phyloP scores from a whole-genome alignment of 2,329 filamentous ascomycete genomes.

The Epichloe sp. region DNA sequence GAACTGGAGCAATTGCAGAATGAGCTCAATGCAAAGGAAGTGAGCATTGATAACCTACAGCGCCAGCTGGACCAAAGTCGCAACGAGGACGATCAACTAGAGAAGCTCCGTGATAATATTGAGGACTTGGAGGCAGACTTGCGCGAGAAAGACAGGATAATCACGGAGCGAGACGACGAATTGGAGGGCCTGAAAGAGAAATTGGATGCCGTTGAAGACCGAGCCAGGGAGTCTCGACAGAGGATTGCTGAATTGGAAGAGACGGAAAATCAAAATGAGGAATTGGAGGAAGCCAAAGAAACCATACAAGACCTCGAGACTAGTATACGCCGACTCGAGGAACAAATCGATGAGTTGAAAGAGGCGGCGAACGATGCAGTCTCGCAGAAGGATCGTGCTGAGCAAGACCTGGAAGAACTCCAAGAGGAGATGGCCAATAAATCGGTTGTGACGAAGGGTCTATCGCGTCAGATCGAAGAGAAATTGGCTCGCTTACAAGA shows the following conservation, averaged over 20 bases:
- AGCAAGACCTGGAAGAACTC: conserved; percentile 49
- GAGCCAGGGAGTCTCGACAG: conserved; percentile 44
- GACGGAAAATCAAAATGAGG: conserved; percentile 36
- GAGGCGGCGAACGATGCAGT: conserved; percentile 40
- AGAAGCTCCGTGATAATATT: conserved; percentile 59
- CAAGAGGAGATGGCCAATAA: conserved; percentile 71
- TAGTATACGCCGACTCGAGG: conserved; percentile 38
- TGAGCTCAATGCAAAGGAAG: conserved; percentile 43
- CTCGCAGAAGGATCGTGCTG: conserved; percentile 41
- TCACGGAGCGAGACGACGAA: conserved; percentile 65
- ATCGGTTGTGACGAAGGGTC: conserved; percentile 60
- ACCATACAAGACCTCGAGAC: conserved; percentile 46
- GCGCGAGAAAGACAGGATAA: conserved; percentile 58
- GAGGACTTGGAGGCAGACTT: conserved; percentile 64
- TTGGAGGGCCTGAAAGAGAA: conserved; percentile 51
- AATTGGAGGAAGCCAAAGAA: conserved; percentile 42
- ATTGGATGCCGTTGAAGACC: conserved; percentile 40
- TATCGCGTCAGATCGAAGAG: conserved; percentile 63
- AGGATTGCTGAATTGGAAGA: conserved; percentile 43
- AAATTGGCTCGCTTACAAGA: conserved; percentile 52
- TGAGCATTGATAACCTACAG: conserved; percentile 47
- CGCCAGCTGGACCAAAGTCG: conserved; percentile 44
- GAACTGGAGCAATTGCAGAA: conserved; percentile 46
- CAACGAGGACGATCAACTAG: conserved; percentile 43
- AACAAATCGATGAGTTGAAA: conserved; percentile 40